These are phyloP conservation scores for Fusarium pseudonygamai DNA, from an alignment of 2,329 filamentous ascomycete species.

Conservation along the genomic window DNA sequence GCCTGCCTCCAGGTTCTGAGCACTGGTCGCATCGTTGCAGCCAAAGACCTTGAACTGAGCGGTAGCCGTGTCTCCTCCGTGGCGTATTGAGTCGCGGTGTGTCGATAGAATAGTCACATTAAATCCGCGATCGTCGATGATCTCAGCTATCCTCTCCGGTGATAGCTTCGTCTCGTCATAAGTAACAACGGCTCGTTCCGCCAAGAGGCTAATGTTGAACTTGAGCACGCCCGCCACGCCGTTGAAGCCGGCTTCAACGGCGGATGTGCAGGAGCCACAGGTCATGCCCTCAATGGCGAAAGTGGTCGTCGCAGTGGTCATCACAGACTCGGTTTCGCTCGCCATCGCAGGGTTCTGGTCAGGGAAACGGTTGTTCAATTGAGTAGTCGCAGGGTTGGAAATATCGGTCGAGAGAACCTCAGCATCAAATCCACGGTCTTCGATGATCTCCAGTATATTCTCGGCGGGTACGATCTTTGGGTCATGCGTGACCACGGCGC, in stretches of 20 bases:
- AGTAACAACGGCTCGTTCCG: slow-evolving; percentile 83
- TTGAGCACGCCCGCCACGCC: slow-evolving; percentile 73
- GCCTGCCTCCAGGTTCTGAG: slow-evolving; percentile 71
- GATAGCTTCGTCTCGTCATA: slow-evolving; percentile 69
- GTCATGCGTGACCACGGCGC: slow-evolving; percentile 94
- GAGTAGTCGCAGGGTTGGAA: slow-evolving; percentile 57
- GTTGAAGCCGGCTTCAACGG: slow-evolving; percentile 82
- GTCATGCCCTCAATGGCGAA: slow-evolving; percentile 89
- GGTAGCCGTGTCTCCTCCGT: slow-evolving; percentile 68
- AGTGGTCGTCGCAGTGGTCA: slow-evolving; percentile 66
- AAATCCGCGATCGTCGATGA: slow-evolving; percentile 79
- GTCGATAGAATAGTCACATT: slow-evolving; percentile 73
- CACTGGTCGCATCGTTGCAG: neutral
- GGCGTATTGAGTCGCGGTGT: slow-evolving; percentile 66
- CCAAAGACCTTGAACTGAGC: slow-evolving; percentile 57
- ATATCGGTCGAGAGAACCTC: slow-evolving; percentile 83
- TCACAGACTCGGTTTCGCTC: neutral
- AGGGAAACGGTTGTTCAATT: neutral
- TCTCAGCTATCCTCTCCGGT: slow-evolving; percentile 65
- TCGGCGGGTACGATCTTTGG: slow-evolving; percentile 77
- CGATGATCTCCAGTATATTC: slow-evolving; percentile 83
- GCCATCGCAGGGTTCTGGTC: neutral
- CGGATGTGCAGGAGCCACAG: slow-evolving; percentile 87
- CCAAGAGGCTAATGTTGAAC: slow-evolving; percentile 84
- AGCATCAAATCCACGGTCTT: slow-evolving; percentile 91